Evolutionary conservation across 192 early-diverging fungal species (phyloP).

Genomic region (Coemansia sp.): DNA sequence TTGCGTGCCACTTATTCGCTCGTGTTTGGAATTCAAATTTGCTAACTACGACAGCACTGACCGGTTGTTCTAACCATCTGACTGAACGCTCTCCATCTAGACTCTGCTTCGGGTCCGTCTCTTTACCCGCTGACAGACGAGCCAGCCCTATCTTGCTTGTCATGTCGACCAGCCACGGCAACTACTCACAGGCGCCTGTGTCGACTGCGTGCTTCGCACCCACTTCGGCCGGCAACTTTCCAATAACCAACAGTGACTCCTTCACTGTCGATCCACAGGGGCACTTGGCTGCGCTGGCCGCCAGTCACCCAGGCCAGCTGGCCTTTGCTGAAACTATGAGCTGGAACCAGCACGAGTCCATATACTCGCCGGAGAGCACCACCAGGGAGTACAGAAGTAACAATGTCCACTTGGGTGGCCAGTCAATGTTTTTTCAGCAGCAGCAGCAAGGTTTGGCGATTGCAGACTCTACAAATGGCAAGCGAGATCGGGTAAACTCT

Average conservation of each 20-base stretch:
- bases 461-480: not conserved
- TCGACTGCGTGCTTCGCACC: not conserved
- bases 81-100: too few relatives aligned
- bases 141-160: too few relatives aligned
- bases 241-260: too few relatives aligned
- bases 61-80: too few relatives aligned
- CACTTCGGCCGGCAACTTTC: not conserved
- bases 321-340: not conserved
- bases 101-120: too few relatives aligned
- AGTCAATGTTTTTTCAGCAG: too few relatives aligned
- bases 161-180: not conserved
- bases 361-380: not conserved
- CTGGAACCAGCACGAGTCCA: not conserved
- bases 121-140: too few relatives aligned
- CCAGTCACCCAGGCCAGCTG: not conserved
- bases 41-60: conserved; percentile 1
- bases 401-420: too few relatives aligned
- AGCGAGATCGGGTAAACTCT: conserved; percentile 8
- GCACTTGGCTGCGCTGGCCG: not conserved
- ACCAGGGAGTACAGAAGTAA: too few relatives aligned
- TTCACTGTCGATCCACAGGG: not conserved
- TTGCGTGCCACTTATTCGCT: not conserved
- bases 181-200: not conserved
- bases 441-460: conserved; percentile 19
- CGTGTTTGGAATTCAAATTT: not conserved